These are phyloP conservation scores for Coemansia sp. DNA, from an alignment of 192 early-diverging fungal genomes.

Conservation along the genomic window DNA sequence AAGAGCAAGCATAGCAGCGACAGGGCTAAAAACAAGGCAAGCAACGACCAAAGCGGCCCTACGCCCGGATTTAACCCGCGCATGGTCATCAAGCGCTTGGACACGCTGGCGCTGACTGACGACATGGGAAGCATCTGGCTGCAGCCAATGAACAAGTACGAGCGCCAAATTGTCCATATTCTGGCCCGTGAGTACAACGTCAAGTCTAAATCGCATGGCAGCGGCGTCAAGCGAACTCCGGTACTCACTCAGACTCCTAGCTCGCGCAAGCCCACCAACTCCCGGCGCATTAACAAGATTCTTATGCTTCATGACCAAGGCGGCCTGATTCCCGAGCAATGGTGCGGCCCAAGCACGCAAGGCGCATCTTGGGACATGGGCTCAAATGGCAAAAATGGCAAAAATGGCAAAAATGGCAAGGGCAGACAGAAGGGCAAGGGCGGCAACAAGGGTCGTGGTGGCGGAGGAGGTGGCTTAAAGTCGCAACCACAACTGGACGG, in stretches of 20 bases:
- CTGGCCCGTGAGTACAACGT: constrained; percentile 41
- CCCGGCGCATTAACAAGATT: constrained; percentile 29
- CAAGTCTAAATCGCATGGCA: constrained; percentile 50
- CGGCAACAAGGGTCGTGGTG: neutral
- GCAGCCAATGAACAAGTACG: constrained; percentile 46
- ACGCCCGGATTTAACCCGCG: constrained; percentile 35
- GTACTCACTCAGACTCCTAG: constrained; percentile 30
- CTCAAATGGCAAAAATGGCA: neutral
- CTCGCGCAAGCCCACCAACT: constrained; percentile 22
- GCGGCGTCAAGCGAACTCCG: constrained; percentile 19
- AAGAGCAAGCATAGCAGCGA: constrained; percentile 13
- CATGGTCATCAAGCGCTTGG: constrained; percentile 29
- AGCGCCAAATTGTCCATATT: constrained; percentile 45
- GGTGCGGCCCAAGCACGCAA: constrained; percentile 12
- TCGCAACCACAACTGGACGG: constrained; percentile 10
- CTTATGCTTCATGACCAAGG: constrained; percentile 33
- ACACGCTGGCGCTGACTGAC: constrained; percentile 17
- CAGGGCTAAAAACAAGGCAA: neutral
- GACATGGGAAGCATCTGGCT: constrained; percentile 47
- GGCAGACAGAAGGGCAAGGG: constrained; percentile 6
- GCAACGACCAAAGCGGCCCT: neutral
- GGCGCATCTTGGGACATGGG: neutral
- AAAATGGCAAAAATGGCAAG: constrained; percentile 5
- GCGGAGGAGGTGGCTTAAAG: neutral
- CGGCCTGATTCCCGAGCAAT: constrained; percentile 27